Percentiles rank a stretch among this genome's conserved stretches.
Evolutionary conservation across 2,329 filamentous ascomycete species (phyloP).

Genomic region (Fusarium incarnatum): DNA sequence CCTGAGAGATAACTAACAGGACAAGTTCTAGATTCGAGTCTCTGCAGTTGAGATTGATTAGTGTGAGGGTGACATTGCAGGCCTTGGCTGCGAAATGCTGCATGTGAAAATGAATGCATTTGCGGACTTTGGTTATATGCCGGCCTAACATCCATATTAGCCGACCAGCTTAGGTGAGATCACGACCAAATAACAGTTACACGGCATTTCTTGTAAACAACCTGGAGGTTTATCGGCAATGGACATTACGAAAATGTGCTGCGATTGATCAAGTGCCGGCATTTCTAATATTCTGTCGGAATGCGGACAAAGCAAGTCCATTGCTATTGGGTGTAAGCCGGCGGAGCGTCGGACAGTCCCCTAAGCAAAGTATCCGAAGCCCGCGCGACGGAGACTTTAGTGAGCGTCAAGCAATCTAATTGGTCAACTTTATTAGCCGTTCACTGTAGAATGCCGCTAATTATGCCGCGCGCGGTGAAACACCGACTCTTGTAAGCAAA

Average conservation of each 20-base stretch:
- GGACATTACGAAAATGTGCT: background rate
- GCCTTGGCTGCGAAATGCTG: background rate
- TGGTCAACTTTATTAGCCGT: background rate
- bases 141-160: background rate
- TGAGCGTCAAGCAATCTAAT: constrained; percentile 6
- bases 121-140: background rate
- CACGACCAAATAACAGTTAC: background rate
- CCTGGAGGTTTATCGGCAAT: background rate
- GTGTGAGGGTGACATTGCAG: background rate
- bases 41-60: background rate
- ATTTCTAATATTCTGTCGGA: background rate
- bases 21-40: background rate
- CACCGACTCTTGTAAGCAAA: background rate
- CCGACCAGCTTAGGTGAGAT: background rate
- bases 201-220: background rate
- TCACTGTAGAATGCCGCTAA: background rate
- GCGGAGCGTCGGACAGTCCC: background rate
- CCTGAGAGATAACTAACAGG: background rate
- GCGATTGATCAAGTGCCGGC: background rate
- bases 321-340: background rate
- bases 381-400: background rate
- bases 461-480: constrained; percentile 5
- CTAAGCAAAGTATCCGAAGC: background rate
- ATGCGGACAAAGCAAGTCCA: background rate
- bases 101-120: background rate